Base-by-base conservation (phyloP, 192 early-diverging fungal species). In the Spizellomyces sp. region DNA sequence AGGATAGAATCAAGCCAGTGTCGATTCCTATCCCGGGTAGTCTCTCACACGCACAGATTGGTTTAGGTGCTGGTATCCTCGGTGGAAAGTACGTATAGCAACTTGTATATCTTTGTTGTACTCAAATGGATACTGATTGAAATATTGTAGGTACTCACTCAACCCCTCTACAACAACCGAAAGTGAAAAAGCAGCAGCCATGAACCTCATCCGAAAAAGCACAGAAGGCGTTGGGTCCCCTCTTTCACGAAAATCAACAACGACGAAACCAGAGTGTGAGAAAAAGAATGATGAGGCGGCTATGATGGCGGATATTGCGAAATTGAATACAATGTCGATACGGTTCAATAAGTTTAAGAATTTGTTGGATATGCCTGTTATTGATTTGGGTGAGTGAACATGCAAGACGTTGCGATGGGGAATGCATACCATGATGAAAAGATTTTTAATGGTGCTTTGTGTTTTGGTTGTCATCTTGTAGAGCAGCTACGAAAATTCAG, bases 401-500 rank as follows among this genome's bases (percentile, higher is more conserved):
- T 36, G 27, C 27, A 36, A 3, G 3, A 36, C 0, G 27, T 36
- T 36, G n/a, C 22, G 71, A 27, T 44, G 46, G 14, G n/a, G 17
- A 14, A 22, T 62, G 10, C n/a, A 14, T 14, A 21, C 63, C 43
- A 64, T 46, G 36, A 4, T 0, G 14, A n/a, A 36, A 36, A 36
- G 59, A 2, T 12, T 61, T 2, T 22, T 61, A 19, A 64, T 15
- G 41, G 44, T 9, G 9, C 57, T 59, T 8, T 45, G 0, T 36
- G 27, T 36, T 36, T 36, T 36, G 12, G 42, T 36, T 8, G 17
- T n/a, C 15, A 45, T 15, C 15, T 43, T 57, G 9, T 50, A 83
- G 83, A 79, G 45, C 87, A 86, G 50, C 81, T 99, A 22, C 86
- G 92, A 36, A 89, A 90, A 73, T 81, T 96, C 22, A 91, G 91